phyloP scores from a whole-genome alignment of 2,329 filamentous ascomycete genomes.

The Colletotrichum ledebouriae region DNA sequence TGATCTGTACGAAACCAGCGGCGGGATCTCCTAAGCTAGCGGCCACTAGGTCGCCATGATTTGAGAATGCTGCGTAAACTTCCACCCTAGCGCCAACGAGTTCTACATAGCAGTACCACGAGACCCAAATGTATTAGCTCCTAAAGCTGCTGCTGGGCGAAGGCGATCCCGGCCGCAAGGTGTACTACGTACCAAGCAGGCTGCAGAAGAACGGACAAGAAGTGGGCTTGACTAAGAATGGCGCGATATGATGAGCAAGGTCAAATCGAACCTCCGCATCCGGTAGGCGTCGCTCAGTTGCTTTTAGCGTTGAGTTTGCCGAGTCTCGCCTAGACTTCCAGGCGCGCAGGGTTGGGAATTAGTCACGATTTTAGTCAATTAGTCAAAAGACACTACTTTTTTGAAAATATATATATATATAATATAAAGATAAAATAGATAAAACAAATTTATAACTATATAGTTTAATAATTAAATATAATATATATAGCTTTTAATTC shows the following conservation, averaged over 20 bases:
- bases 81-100: constrained; percentile 15
- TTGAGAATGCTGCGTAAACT: constrained; percentile 28
- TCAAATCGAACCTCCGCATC: constrained; percentile 20
- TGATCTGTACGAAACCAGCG: constrained; percentile 24
- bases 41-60: constrained; percentile 24
- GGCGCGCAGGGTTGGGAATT: too few species aligned
- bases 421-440: too few species aligned
- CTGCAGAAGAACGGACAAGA: not conserved
- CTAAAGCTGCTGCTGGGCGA: constrained; percentile 8
- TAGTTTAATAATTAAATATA: too few species aligned
- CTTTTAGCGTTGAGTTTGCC: constrained; percentile 23
- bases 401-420: too few species aligned
- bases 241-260: constrained; percentile 3
- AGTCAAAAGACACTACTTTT: too few species aligned
- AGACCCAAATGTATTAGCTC: not conserved
- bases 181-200: not conserved
- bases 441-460: too few species aligned
- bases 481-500: too few species aligned
- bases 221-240: not conserved
- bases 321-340: constrained; percentile 21
- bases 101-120: not conserved
- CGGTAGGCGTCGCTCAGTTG: constrained; percentile 17
- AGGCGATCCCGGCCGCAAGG: constrained; percentile 21
- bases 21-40: constrained; percentile 22
- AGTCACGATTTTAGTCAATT: too few species aligned